Evolutionary conservation across 352 stramenopile genomes (phyloP).

Genomic region (Globisporangium orthogonon): DNA sequence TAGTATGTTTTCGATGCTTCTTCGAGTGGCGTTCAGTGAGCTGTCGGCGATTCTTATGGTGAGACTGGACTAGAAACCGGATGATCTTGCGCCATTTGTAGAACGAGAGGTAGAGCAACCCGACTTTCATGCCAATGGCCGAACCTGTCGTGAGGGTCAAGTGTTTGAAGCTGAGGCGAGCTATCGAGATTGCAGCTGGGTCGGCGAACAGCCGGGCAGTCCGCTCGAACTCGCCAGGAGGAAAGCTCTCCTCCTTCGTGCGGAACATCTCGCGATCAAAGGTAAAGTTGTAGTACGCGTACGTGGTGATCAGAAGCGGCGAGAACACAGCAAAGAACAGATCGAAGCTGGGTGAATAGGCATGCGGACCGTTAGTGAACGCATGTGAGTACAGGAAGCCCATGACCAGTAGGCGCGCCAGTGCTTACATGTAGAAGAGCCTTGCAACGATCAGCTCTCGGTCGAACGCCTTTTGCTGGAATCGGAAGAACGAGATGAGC

Average conservation of each 20-base stretch:
- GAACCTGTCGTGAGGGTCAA: background rate
- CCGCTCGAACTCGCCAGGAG: constrained; percentile 11
- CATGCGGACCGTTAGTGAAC: background rate
- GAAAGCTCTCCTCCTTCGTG: constrained; percentile 1
- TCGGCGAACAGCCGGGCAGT: constrained; percentile 20
- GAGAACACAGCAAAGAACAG: constrained; percentile 31
- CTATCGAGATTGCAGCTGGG: constrained; percentile 15
- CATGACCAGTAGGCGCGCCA: too few species aligned
- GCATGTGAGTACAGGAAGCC: background rate
- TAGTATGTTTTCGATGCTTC: too few species aligned
- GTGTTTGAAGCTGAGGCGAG: constrained; percentile 14
- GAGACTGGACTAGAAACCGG: too few species aligned
- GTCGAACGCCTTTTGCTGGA: constrained; percentile 8
- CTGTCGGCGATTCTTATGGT: too few species aligned
- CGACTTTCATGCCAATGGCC: too few species aligned
- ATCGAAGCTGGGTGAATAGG: constrained; percentile 6
- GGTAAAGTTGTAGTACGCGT: constrained; percentile 18
- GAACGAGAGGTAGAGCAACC: too few species aligned
- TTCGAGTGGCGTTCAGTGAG: too few species aligned
- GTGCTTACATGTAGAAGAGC: constrained; percentile 11
- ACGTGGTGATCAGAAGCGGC: constrained; percentile 16
- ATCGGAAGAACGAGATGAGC: constrained; percentile 23
- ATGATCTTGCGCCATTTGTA: too few species aligned
- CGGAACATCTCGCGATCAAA: constrained; percentile 15
- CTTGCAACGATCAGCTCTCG: too few species aligned